Evolutionary conservation across 805 yeast species (phyloP).

Genomic region (Candida sanyiensis): DNA sequence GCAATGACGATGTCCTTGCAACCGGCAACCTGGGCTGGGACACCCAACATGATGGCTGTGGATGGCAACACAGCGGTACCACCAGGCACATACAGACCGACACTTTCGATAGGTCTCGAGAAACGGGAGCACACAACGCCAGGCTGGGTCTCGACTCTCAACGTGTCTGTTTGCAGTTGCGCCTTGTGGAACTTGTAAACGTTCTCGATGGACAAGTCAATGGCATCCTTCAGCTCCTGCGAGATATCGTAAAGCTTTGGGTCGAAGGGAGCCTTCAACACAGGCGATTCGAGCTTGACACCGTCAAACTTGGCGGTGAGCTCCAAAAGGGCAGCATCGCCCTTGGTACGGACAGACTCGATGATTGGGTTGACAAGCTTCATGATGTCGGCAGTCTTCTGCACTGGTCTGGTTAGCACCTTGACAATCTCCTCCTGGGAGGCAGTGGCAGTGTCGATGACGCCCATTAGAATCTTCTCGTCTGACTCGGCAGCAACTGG

Average conservation of each 20-base stretch:
- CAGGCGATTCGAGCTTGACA: conserved; percentile 65
- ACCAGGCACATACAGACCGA: conserved; percentile 96
- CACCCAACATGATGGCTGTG: conserved; percentile 96
- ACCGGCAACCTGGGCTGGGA: conserved; percentile 97
- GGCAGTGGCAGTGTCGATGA: conserved; percentile 44
- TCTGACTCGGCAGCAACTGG: conserved; percentile 24
- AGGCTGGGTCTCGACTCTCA: conserved; percentile 86
- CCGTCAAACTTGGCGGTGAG: conserved; percentile 88
- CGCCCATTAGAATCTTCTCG: conserved; percentile 25
- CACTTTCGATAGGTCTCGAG: conserved; percentile 89
- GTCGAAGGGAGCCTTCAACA: conserved; percentile 84
- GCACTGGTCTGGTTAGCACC: conserved; percentile 90
- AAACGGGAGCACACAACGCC: conserved; percentile 94
- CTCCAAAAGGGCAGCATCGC: conserved; percentile 86
- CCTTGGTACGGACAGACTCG: conserved; percentile 64
- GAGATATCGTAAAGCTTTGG: conserved; percentile 65
- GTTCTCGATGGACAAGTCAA: conserved; percentile 85
- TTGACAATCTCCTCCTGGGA: conserved; percentile 43
- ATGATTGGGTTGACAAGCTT: conserved; percentile 87
- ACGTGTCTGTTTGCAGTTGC: conserved; percentile 67
- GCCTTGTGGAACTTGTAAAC: conserved; percentile 92
- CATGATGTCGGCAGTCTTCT: conserved; percentile 89
- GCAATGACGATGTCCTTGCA: conserved; percentile 90
- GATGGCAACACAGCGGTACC: conserved; percentile 98
- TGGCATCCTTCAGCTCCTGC: conserved; percentile 72